Evolutionary conservation across 1,139 yeast species (phyloP), one percentile per base, ranked within the genome.

Genomic region (Hansenula lynferdii): DNA sequence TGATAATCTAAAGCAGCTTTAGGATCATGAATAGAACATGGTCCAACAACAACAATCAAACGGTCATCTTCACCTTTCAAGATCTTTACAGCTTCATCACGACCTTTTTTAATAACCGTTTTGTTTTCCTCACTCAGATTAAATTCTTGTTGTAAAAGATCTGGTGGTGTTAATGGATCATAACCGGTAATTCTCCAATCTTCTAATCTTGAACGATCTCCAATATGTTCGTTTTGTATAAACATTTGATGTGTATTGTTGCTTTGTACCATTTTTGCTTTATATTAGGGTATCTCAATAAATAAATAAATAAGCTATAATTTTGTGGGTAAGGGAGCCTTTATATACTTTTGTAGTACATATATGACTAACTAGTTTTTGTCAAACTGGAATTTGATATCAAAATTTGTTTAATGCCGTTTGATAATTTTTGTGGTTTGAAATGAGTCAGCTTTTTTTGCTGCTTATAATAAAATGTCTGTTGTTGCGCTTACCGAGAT

Each of bases 1-100:
- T 92, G 86, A 67, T 92, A 92, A 45, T 90, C 98, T 42, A 85
- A 64, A 3, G 97, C 98, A 31, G 96, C 95, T 39, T 69, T 73
- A 22, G 97, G 92, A 61, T 92, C 98, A 58, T 92, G 97, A 50
- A 92, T 81, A 6, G 97, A 92, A 62, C 98, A 92, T 43, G 98
- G 98, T 1, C 98, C 98, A 48, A 92, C 84, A 36, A 92, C 87
- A 25, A 87, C 75, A 27, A 87, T 69, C 47, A 85, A 65, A 53
- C 96, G 73, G 63, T 87, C 96, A 53, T 85, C 95, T 43, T 72
- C 70, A 36, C 95, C 95, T 44, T 76, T 72, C 43, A 87, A 63
- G 42, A 87, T 78, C 35, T 77, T 75, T 37, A 80, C 76, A 2
- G 95, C 82, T 25, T 76, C 79, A 49, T 83, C 77, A 64, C 98